Conservation (phyloP, 1,139 yeast genomes). For the Zygoascus sp. region DNA sequence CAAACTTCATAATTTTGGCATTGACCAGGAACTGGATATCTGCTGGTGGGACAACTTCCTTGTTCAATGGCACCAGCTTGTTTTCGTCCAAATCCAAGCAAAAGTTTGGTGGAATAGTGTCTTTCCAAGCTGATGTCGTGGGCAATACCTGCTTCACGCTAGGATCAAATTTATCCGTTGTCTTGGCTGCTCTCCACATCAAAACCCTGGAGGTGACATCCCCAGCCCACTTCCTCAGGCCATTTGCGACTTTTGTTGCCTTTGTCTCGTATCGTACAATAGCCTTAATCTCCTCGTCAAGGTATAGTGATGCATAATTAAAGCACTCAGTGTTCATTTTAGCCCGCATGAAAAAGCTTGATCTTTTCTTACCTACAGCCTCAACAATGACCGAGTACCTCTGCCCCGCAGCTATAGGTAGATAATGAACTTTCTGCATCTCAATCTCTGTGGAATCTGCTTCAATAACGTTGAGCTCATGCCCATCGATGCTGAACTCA, state of each 20-base stretch:
- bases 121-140: slow-evolving; percentile 17
- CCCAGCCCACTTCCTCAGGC: background rate
- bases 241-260: slow-evolving; percentile 29
- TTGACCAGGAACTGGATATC: slow-evolving; percentile 20
- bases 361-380: slow-evolving; percentile 29
- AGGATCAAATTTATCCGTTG: background rate
- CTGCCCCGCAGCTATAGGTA: slow-evolving; percentile 70
- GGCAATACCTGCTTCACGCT: slow-evolving; percentile 11
- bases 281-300: slow-evolving; percentile 24
- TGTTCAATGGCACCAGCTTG: slow-evolving; percentile 16
- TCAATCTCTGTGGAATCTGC: slow-evolving; percentile 71
- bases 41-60: slow-evolving; percentile 18
- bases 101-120: slow-evolving; percentile 15
- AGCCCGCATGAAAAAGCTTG: slow-evolving; percentile 20
- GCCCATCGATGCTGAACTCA: slow-evolving; percentile 39
- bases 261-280: slow-evolving; percentile 16
- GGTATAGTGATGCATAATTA: slow-evolving; percentile 19
- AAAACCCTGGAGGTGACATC: background rate
- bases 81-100: slow-evolving; percentile 21
- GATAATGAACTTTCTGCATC: slow-evolving; percentile 49
- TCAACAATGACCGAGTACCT: slow-evolving; percentile 58
- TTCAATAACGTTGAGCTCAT: slow-evolving; percentile 54
- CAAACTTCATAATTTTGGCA: slow-evolving; percentile 24
- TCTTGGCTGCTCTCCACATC: background rate
- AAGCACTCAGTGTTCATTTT: slow-evolving; percentile 25